Base-by-base conservation (phyloP, 768 basidiomycete species). In the Pisolithus marmoratus region DNA sequence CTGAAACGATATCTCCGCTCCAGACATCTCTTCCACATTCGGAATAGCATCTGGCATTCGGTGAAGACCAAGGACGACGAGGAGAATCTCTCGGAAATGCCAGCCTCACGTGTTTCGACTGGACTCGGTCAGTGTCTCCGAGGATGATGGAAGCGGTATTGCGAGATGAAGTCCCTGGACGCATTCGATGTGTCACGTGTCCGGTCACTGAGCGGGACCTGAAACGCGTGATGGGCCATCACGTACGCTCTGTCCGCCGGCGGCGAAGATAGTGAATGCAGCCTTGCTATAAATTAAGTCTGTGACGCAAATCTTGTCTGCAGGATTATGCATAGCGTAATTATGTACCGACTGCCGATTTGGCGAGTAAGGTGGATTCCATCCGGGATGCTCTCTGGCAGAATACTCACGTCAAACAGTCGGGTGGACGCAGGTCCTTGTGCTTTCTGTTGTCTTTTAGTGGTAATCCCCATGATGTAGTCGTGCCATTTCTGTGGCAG, bases 11-110 rank as follows among this genome's bases (percentile, higher is more conserved):
- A 7, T 46, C 23, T 46, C 20, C 44, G n/a, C 44, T 31, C 17
- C 24, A 46, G 29, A 23, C 40, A 41, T 41, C 40, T 14, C 14
- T 20, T 19, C 19, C 55, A 26, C 54, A 60, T 29, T 60, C 56
- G 7, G 55, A 63, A 29, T 58, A 60, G 57, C n/a, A 58, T 55
- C 11, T 61, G 54, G 19, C 56, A 52, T 8, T 54, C 49, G 1
- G 59, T 61, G 47, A 60, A 62, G 54, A 62, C 55, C 20, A 58
- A 42, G 29, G 45, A 20, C 56, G 54, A 0, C 49, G 27, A 64
- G 53, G 7, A 62, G 19, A 5, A 54, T 59, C 26, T 60, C 61
- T 37, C 55, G 57, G 43, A 22, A 62, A 6, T 52, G 60, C 62
- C 60, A 61, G 5, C 34, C 56, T 37, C 62, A 47, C 4, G 37